A percentile compares a stretch with the other conserved stretches of the same genome.
Evolutionary conservation across 116 monocot species (phyloP).

Genomic region (Trichopus zeylanicus): DNA sequence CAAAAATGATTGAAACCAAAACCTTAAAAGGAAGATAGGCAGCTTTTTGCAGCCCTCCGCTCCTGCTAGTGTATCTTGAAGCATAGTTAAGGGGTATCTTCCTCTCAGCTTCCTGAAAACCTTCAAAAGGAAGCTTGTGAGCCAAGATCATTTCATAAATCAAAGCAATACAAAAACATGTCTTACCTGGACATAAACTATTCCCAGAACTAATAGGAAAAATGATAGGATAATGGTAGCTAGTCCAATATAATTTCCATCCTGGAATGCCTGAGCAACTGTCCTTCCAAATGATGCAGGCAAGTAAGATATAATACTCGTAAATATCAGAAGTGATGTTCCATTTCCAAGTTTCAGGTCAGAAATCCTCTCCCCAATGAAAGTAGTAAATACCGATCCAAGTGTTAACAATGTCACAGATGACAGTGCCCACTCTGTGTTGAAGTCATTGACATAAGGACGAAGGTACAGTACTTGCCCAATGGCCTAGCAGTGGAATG

Average conservation of each 20-base stretch:
- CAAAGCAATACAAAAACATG: not conserved
- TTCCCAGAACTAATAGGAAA: conserved; percentile 78
- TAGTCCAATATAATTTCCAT: conserved; percentile 89
- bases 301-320: conserved; percentile 93
- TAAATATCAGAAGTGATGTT: conserved; percentile 97
- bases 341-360: conserved; percentile 99
- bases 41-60: conserved; percentile 77
- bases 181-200: conserved; percentile 95
- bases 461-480: conserved; percentile 92
- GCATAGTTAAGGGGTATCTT: conserved; percentile 99
- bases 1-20: conserved; percentile 3
- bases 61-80: conserved; percentile 88
- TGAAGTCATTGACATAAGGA: conserved; percentile 89
- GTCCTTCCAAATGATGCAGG: conserved; percentile 97
- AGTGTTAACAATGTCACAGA: conserved; percentile 78
- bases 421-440: conserved; percentile 77
- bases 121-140: conserved; percentile 23
- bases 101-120: conserved; percentile 95
- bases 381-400: conserved; percentile 92
- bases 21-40: conserved; percentile 99
- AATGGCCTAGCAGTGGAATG: conserved; percentile 50
- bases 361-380: conserved; percentile 90
- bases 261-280: conserved; percentile 81
- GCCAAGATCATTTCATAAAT: conserved; percentile 4
- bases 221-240: conserved; percentile 65